Conservation (phyloP, 176 grass and related monocot species). For the sorghum (Sorghum bicolor) region Sorghum_bicolor_NCBIv3 NC_012873.2:68349001-68349500, state of each 20-base stretch:
- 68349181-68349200: slow-evolving; percentile 31
- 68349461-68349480: slow-evolving; percentile 69
- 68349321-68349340: neutral
- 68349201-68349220: slow-evolving; percentile 13
- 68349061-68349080: neutral
- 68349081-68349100: neutral
- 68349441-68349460: slow-evolving; percentile 52
- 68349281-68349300: slow-evolving; percentile 2
- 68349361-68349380: neutral
- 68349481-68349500: slow-evolving; percentile 60
- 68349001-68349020: too few relatives aligned
- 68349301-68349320: neutral
- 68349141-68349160: neutral
- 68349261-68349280: slow-evolving; percentile 42
- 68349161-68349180: neutral
- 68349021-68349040: too few relatives aligned
- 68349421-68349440: slow-evolving; percentile 72
- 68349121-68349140: neutral
- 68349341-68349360: neutral
- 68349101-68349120: neutral
- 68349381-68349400: neutral
- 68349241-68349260: slow-evolving; percentile 37
- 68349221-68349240: slow-evolving; percentile 47
- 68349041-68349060: too few relatives aligned
- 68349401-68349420: neutral